Evolutionary conservation across 768 basidiomycete species (phyloP).

Genomic region (Naematelia aurantialba): DNA sequence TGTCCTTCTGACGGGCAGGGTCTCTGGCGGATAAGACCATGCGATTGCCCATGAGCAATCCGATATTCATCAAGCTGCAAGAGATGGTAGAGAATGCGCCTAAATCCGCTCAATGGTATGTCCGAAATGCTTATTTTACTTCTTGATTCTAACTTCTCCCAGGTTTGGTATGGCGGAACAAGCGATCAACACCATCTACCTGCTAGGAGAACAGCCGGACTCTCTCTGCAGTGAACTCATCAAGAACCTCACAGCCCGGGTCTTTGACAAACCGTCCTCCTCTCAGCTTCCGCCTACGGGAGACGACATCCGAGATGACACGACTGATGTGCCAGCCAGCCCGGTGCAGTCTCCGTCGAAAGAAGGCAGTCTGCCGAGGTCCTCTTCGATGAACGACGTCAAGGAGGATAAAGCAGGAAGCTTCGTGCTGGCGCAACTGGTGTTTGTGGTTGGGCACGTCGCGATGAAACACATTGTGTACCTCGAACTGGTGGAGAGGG

Average conservation of each 20-base stretch:
- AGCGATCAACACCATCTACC: slow-evolving; percentile 91
- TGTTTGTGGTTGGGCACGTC: slow-evolving; percentile 93
- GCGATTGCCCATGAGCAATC: slow-evolving; percentile 79
- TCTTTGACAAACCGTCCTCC: slow-evolving; percentile 55
- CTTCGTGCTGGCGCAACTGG: slow-evolving; percentile 84
- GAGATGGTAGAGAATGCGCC: slow-evolving; percentile 76
- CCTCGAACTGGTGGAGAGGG: slow-evolving; percentile 88
- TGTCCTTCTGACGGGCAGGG: slow-evolving; percentile 54
- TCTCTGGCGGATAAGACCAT: slow-evolving; percentile 82
- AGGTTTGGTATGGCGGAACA: slow-evolving; percentile 92
- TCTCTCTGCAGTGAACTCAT: slow-evolving; percentile 73
- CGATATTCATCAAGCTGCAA: slow-evolving; percentile 77
- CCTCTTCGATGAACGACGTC: not conserved
- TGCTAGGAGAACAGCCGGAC: slow-evolving; percentile 90
- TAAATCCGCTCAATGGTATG: slow-evolving; percentile 77
- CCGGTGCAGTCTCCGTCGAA: slow-evolving; percentile 4
- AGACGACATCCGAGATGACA: slow-evolving; percentile 5
- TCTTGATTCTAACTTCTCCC: not conserved
- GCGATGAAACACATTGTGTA: slow-evolving; percentile 97
- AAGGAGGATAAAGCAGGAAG: slow-evolving; percentile 59
- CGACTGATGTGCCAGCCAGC: slow-evolving; percentile 3
- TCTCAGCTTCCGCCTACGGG: slow-evolving; percentile 7
- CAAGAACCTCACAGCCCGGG: slow-evolving; percentile 70
- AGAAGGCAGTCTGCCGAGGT: slow-evolving; percentile 4
- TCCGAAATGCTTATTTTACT: not conserved